These are phyloP conservation scores for Jatropha curcas DNA, from an alignment of 345 rosid species.

Conservation along the genomic window DNA sequence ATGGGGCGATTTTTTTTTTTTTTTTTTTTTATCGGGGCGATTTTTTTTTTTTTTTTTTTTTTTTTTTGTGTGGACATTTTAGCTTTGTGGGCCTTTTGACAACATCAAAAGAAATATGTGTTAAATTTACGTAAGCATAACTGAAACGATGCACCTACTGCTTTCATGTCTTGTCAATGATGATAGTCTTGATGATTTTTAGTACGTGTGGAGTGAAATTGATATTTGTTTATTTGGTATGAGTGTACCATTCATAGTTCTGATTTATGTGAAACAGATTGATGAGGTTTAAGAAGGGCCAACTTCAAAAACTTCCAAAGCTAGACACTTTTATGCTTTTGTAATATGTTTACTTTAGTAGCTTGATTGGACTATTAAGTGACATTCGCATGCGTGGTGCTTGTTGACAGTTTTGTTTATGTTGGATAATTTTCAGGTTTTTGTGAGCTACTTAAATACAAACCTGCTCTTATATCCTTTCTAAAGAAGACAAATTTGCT, in stretches of 20 bases:
- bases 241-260: background rate
- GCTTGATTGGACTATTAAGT: background rate
- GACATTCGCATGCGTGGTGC: too few relatives aligned
- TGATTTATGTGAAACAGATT: background rate
- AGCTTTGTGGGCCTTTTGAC: background rate
- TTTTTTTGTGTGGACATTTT: constrained; percentile 1
- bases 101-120: background rate
- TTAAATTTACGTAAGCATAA: background rate
- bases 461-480: background rate
- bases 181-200: constrained; percentile 2
- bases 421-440: background rate
- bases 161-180: constrained; percentile 5
- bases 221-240: background rate
- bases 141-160: background rate
- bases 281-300: constrained; percentile 1
- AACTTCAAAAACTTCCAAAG: background rate
- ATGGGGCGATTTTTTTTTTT: too few relatives aligned
- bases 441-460: background rate
- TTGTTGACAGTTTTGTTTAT: background rate
- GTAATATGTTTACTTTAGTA: background rate
- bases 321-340: background rate
- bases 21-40: too few relatives aligned
- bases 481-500: too few relatives aligned
- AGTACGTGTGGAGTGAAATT: background rate
- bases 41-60: too few relatives aligned